phyloP scores from a whole-genome alignment of 495 filamentous ascomycete genomes.

The Ascodesmis nigricans region DNA sequence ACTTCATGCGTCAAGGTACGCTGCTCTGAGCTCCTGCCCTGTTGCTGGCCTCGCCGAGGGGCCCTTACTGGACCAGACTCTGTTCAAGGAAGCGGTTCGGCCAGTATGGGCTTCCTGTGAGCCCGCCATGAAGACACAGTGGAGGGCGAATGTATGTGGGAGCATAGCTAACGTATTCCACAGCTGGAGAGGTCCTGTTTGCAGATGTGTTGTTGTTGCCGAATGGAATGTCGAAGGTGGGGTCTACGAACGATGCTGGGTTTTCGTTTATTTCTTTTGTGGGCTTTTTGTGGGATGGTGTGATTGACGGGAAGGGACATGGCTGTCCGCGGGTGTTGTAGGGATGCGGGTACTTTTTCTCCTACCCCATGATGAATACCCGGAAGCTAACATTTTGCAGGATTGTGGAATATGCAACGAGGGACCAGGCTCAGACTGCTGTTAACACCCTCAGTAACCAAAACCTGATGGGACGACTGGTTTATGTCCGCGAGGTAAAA shows the following conservation, averaged over 20 bases:
- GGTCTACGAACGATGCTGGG: slow-evolving; percentile 79
- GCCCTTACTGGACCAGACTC: no score
- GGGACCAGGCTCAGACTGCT: slow-evolving; percentile 94
- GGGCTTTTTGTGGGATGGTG: slow-evolving; percentile 77
- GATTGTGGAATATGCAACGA: slow-evolving; percentile 99
- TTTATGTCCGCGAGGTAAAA: slow-evolving; percentile 88
- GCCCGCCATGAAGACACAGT: no score
- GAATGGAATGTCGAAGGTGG: slow-evolving; percentile 99
- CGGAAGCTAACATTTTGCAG: slow-evolving; percentile 28
- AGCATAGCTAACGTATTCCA: no score
- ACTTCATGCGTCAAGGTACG: slow-evolving; percentile 99
- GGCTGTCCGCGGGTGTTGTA: slow-evolving; percentile 69
- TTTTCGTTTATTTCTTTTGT: slow-evolving; percentile 44
- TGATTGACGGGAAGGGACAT: slow-evolving; percentile 97
- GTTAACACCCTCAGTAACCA: slow-evolving; percentile 98
- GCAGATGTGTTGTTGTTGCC: slow-evolving; percentile 99
- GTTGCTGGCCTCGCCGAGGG: no score
- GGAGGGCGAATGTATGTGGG: no score
- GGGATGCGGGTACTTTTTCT: slow-evolving; percentile 79
- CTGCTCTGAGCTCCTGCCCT: no score
- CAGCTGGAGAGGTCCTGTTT: slow-evolving; percentile 98
- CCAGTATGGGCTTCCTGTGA: no score
- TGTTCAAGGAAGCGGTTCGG: no score
- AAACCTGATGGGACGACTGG: slow-evolving; percentile 89
- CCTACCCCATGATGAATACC: slow-evolving; percentile 1